Conservation (phyloP, 257 asterid species). For the Plantago ovata region DNA sequence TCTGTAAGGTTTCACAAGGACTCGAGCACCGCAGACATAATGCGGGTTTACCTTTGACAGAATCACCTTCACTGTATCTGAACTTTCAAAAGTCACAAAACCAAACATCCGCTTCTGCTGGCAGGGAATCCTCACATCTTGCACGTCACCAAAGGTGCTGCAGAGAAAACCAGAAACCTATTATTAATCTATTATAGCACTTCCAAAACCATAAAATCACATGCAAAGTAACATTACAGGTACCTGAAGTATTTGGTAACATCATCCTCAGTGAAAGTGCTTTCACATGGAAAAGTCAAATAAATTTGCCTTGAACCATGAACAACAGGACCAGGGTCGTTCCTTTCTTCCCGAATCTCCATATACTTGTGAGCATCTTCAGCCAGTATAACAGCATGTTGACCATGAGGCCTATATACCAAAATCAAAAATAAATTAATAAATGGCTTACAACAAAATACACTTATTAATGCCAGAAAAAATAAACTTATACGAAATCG, state of each 20-base stretch:
- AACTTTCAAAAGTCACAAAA: slow-evolving; percentile 63
- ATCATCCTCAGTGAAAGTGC: slow-evolving; percentile 77
- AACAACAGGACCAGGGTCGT: slow-evolving; percentile 71
- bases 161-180: slow-evolving; percentile 14
- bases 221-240: slow-evolving; percentile 5
- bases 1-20: slow-evolving; percentile 85
- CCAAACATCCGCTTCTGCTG: slow-evolving; percentile 93
- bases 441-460: not conserved
- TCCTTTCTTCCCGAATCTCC: slow-evolving; percentile 53
- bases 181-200: slow-evolving; percentile 16
- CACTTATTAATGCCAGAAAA: not conserved
- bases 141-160: slow-evolving; percentile 79
- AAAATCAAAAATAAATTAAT: slow-evolving; percentile 16
- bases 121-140: slow-evolving; percentile 90
- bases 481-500: not conserved
- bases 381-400: slow-evolving; percentile 68
- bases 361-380: slow-evolving; percentile 67
- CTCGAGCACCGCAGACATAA: slow-evolving; percentile 81
- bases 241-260: slow-evolving; percentile 73
- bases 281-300: slow-evolving; percentile 82
- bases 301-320: slow-evolving; percentile 73
- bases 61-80: slow-evolving; percentile 65
- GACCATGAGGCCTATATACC: slow-evolving; percentile 80
- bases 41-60: slow-evolving; percentile 84
- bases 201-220: not conserved